Base-by-base conservation (phyloP, 345 rosid species). In the Eucalyptus regnans region DNA sequence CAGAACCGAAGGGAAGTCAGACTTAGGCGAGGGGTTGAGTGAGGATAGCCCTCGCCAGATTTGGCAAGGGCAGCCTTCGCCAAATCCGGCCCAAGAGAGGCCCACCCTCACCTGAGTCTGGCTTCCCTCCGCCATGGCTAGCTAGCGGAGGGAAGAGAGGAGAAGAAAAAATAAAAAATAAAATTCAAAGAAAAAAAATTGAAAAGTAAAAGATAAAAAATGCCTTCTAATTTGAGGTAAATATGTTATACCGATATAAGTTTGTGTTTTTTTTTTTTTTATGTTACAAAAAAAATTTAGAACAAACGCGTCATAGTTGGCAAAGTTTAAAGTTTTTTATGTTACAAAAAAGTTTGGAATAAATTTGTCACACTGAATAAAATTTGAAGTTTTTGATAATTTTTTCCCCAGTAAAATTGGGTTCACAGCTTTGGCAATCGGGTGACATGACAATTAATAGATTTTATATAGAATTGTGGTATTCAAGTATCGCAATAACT, bases 1-100 rank as follows among this genome's bases (percentile, higher is more conserved):
- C 41, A 37, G 3, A 37, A 8, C 23, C 1, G 4, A 0, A 52
- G 58, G 23, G 23, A 52, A 18, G 3, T 2, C 0, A 0, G 0
- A 52, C 23, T 18, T 1, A 18, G 9, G 10, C 7, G 23, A 52
- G 58, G 56, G 10, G 58, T 52, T 4, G 5, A 1, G 58, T 2
- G 2, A 18, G 58, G 58, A 18, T 8, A 7, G 1, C 58, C 23
- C 58, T 52, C 3, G 23, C 58, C 5, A 7, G 0, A 52, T 52
- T 4, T 9, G 7, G 7, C 0, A 22, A 52, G 23, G 23, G 56
- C 4, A 52, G 1, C 58, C 23, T 52, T 52, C 1, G 0, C 58
- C 58, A 52, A 52, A 52, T 18, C 8, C 2, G 2, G 23, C 58
- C 23, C 10, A 52, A 52, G 58, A 52, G 9, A 52, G 23, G 58